A percentile compares a stretch with the other conserved stretches of the same genome.
These are phyloP conservation scores for Acer campestre DNA, from an alignment of 345 rosid genomes.

Conservation along the genomic window DNA sequence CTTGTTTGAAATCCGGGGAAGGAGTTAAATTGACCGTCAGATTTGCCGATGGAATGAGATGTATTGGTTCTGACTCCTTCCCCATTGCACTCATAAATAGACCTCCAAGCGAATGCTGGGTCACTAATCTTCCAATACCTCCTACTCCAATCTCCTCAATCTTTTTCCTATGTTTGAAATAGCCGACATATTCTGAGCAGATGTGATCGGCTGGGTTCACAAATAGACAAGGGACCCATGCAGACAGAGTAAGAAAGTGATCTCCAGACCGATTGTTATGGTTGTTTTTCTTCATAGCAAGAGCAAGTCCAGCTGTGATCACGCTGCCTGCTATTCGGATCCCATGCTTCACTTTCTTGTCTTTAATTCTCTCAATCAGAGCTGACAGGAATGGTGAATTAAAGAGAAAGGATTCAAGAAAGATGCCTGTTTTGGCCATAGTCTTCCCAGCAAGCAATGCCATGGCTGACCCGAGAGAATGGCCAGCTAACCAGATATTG, in stretches of 20 bases:
- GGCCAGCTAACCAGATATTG: slow-evolving; percentile 89
- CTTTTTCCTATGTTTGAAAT: slow-evolving; percentile 82
- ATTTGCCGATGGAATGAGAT: slow-evolving; percentile 77
- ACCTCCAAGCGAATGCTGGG: slow-evolving; percentile 69
- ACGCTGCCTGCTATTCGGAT: slow-evolving; percentile 69
- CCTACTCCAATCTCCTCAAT: slow-evolving; percentile 89
- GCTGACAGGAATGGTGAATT: slow-evolving; percentile 86
- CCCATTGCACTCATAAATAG: slow-evolving; percentile 63
- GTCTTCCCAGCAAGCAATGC: slow-evolving; percentile 79
- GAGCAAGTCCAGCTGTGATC: slow-evolving; percentile 82
- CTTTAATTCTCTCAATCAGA: slow-evolving; percentile 70
- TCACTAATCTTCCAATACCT: slow-evolving; percentile 66
- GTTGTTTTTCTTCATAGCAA: slow-evolving; percentile 48
- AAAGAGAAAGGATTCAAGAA: slow-evolving; percentile 70
- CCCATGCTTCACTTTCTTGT: slow-evolving; percentile 63
- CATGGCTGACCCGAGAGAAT: slow-evolving; percentile 89
- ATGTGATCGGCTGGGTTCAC: slow-evolving; percentile 70
- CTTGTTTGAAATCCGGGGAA: slow-evolving; percentile 54
- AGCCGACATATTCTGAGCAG: slow-evolving; percentile 82
- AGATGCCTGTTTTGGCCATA: slow-evolving; percentile 57
- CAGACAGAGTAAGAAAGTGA: slow-evolving; percentile 53
- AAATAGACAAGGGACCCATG: slow-evolving; percentile 66
- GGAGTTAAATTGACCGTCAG: slow-evolving; percentile 51
- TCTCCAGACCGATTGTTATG: slow-evolving; percentile 41
- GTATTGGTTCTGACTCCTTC: slow-evolving; percentile 61